Conservation (phyloP, 371 early-diverging fungal genomes). For the Syncephalastrum monosporum region DNA sequence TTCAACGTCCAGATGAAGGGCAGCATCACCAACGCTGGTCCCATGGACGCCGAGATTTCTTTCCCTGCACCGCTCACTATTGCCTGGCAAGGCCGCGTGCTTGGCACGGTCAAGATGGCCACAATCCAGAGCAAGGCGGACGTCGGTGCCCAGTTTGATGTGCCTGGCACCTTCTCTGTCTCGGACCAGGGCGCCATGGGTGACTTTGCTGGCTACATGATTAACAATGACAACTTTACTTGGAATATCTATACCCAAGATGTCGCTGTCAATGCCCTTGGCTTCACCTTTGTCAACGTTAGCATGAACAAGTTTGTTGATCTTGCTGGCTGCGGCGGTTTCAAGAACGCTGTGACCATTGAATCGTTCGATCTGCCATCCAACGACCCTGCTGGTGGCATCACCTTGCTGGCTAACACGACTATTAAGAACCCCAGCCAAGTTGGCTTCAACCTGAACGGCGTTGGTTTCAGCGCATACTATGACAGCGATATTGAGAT, state of each 20-base stretch:
- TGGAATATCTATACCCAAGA: slow-evolving; percentile 49
- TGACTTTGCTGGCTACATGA: slow-evolving; percentile 53
- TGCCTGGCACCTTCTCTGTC: slow-evolving; percentile 45
- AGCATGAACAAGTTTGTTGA: slow-evolving; percentile 44
- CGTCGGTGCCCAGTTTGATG: slow-evolving; percentile 40
- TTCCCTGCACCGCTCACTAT: slow-evolving; percentile 54
- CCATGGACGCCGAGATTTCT: slow-evolving; percentile 57
- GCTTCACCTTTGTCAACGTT: slow-evolving; percentile 46
- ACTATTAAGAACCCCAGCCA: slow-evolving; percentile 51
- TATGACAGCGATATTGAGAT: slow-evolving; percentile 18
- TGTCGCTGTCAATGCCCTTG: slow-evolving; percentile 49
- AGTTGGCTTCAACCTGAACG: slow-evolving; percentile 40
- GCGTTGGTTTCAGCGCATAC: slow-evolving; percentile 25
- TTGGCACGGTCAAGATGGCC: slow-evolving; percentile 54
- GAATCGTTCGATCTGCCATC: slow-evolving; percentile 50
- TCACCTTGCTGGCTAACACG: slow-evolving; percentile 42
- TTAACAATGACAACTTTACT: slow-evolving; percentile 46
- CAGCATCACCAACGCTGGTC: slow-evolving; percentile 58
- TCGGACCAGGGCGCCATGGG: slow-evolving; percentile 38
- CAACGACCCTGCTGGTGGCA: slow-evolving; percentile 47
- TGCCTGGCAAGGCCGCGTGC: slow-evolving; percentile 47
- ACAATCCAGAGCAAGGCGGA: slow-evolving; percentile 34
- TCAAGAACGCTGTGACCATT: slow-evolving; percentile 48
- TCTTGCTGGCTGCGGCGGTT: slow-evolving; percentile 45
- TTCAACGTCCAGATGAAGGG: slow-evolving; percentile 62